Base-by-base conservation (phyloP, 2,329 filamentous ascomycete species). In the Penicillium freii region DNA sequence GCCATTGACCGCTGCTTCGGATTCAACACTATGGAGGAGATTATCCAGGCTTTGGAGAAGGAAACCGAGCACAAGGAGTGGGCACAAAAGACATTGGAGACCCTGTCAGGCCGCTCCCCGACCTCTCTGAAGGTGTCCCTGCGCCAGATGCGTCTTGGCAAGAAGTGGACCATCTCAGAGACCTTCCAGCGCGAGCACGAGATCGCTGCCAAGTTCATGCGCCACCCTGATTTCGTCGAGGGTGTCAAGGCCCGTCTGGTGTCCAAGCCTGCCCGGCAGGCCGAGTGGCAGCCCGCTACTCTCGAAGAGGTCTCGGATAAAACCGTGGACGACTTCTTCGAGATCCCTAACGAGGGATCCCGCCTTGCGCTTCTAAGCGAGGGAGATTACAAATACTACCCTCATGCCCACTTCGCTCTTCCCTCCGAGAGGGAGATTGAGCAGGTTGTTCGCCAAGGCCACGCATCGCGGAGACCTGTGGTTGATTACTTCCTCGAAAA, bases 131-230 rank as follows among this genome's bases (percentile, higher is more conserved):
- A 91, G 70, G 94, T 99, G 49, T 82, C 92, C 2, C 83, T 96
- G 55, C 83, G 85, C 65, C 91, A 96, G 78, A 89, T 97, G 85
- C 88, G 87, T 64, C 76, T 89, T 48, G 91, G 90, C 59, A 77
- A 79, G 65, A 71, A 80, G 34, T 97, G 94, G 94, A 82, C 82
- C 62, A 96, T 99, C 67, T 79, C 83, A 17, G 84, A 96, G 76
- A 87, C 93, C 0, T 99, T 97, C 81, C 81, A 87, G 71, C 86
- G 86, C 62, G 94, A 99, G 79, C 84, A 94, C 76, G 83, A 88
- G 70, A 91, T 99, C 58, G 92, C 93, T 2, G 80, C 83, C 57
- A 84, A 86, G 62, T 97, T 99, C 80, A 97, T 99, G 93, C 82
- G 82, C 56, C 88, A 94, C 73, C 89, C 85, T 5, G 94, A 99